These are phyloP conservation scores for Alloascoidea hylecoeti DNA, from an alignment of 805 yeast genomes.

Conservation along the genomic window DNA sequence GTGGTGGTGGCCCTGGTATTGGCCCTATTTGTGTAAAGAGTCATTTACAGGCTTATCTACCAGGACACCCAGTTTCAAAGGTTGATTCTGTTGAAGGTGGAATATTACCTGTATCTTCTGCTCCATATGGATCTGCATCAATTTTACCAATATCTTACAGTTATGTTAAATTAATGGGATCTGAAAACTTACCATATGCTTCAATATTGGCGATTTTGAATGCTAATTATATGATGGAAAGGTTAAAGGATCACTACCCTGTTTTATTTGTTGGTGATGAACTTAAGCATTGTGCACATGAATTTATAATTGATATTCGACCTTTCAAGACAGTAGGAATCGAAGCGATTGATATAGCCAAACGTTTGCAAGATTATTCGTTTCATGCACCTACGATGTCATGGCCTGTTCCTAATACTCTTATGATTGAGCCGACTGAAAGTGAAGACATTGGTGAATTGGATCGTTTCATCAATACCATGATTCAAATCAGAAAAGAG, in stretches of 20 bases:
- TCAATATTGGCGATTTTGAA: constrained; percentile 85
- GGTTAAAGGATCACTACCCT: constrained; percentile 54
- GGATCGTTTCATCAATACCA: constrained; percentile 79
- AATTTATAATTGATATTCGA: constrained; percentile 85
- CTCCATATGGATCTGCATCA: constrained; percentile 93
- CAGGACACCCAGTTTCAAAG: constrained; percentile 53
- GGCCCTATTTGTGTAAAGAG: constrained; percentile 92
- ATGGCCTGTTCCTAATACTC: constrained; percentile 94
- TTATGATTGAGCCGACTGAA: constrained; percentile 98
- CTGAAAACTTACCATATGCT: constrained; percentile 69
- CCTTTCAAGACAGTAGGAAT: constrained; percentile 66
- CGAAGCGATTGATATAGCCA: constrained; percentile 94
- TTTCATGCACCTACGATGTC: constrained; percentile 99
- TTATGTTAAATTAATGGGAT: constrained; percentile 90
- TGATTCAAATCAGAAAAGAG: constrained; percentile 73
- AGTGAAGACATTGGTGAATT: constrained; percentile 80
- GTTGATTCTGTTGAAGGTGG: constrained; percentile 29
- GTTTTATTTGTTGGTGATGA: constrained; percentile 60
- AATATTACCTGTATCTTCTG: constrained; percentile 75
- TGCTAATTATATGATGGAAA: constrained; percentile 89
- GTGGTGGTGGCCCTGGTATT: constrained; percentile 99
- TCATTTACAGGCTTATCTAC: constrained; percentile 72
- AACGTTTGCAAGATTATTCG: constrained; percentile 94
- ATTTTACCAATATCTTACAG: constrained; percentile 90
- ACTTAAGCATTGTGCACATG: constrained; percentile 84